A percentile compares a stretch with the other conserved stretches of the same genome.
phyloP scores from a whole-genome alignment of 2,329 filamentous ascomycete genomes.

The Apiospora arundinis region DNA sequence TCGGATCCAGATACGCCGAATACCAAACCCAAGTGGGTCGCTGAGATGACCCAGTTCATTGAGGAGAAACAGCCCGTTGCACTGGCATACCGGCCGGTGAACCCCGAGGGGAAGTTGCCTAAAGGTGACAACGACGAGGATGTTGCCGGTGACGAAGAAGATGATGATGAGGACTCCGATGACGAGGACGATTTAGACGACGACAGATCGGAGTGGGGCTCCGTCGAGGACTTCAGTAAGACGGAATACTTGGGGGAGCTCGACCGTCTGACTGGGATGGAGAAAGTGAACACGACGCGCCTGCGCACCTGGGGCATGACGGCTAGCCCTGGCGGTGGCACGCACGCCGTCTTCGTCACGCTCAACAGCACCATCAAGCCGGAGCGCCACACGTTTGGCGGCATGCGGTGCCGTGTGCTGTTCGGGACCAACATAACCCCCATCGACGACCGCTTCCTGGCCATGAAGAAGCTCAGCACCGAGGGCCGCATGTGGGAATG shows the following conservation, averaged over 20 bases:
- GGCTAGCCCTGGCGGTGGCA: constrained; percentile 56
- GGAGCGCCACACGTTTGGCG: constrained; percentile 49
- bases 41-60: constrained; percentile 51
- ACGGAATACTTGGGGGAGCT: constrained; percentile 30
- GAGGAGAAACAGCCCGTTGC: constrained; percentile 51
- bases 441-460: constrained; percentile 22
- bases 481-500: constrained; percentile 63
- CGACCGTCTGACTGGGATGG: constrained; percentile 39
- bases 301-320: constrained; percentile 61
- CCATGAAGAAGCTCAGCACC: constrained; percentile 49
- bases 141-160: constrained; percentile 36
- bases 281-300: constrained; percentile 55
- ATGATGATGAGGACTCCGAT: constrained; percentile 27
- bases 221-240: constrained; percentile 30
- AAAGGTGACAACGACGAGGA: constrained; percentile 42
- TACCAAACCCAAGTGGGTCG: constrained; percentile 52
- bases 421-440: constrained; percentile 39
- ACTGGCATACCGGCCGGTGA: constrained; percentile 45
- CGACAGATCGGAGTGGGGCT: constrained; percentile 42
- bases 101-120: constrained; percentile 33
- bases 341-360: constrained; percentile 57
- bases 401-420: constrained; percentile 44
- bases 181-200: constrained; percentile 35
- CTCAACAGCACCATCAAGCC: constrained; percentile 56
- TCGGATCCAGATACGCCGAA: constrained; percentile 26